Percentiles rank a stretch among this genome's conserved stretches.
Conservation (phyloP, 192 early-diverging fungal genomes). For the Coemansia sp. region DNA sequence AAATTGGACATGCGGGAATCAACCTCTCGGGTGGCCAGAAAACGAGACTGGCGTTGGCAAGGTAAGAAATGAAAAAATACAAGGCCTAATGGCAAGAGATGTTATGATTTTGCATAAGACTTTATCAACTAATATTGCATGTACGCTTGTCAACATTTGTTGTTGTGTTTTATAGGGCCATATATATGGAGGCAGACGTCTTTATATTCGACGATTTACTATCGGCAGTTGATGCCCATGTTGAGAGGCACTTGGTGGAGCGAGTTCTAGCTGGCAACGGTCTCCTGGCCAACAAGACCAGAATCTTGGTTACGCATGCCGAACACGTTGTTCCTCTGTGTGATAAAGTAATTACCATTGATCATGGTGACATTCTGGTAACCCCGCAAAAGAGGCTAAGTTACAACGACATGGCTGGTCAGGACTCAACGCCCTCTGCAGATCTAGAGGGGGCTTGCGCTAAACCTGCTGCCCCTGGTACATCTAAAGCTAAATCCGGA, state of each 20-base stretch:
- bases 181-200: conserved; percentile 64
- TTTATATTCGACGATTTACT: conserved; percentile 38
- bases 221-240: conserved; percentile 36
- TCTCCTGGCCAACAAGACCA: conserved; percentile 28
- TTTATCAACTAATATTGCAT: background rate
- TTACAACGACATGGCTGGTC: background rate
- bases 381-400: background rate
- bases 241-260: conserved; percentile 36
- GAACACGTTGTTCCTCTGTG: conserved; percentile 37
- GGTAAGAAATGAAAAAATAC: conserved; percentile 18
- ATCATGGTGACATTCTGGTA: conserved; percentile 5
- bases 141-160: background rate
- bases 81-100: background rate
- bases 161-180: conserved; percentile 50
- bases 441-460: background rate
- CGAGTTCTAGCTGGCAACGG: conserved; percentile 29
- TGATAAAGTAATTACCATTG: conserved; percentile 24
- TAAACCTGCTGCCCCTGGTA: background rate
- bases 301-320: conserved; percentile 49
- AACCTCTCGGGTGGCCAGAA: conserved; percentile 69
- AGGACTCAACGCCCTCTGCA: background rate
- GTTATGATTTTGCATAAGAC: background rate
- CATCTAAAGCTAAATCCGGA: background rate
- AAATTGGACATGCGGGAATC: conserved; percentile 64
- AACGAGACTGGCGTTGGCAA: conserved; percentile 65